Conservation (phyloP, 1,284 basidiomycete species). For the Tilletia setariae region DNA sequence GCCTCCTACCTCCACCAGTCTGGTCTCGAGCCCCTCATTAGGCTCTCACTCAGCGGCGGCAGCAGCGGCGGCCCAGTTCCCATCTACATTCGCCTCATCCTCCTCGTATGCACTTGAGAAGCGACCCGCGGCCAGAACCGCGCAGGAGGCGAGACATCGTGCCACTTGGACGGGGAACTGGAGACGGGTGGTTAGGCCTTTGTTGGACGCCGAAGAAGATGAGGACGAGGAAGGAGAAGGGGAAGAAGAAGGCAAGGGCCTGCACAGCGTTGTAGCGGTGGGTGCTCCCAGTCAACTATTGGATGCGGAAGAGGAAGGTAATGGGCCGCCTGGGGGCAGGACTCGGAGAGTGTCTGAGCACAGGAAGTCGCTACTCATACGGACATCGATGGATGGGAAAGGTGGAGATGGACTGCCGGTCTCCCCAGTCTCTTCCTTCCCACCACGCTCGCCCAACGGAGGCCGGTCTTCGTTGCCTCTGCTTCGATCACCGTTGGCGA, state of each 20-base stretch:
- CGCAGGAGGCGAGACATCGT: slow-evolving; percentile 11
- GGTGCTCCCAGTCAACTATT: not conserved
- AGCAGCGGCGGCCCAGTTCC: not conserved
- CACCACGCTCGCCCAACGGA: not conserved
- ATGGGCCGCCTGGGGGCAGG: not conserved
- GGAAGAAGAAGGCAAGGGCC: not conserved
- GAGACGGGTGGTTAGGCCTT: slow-evolving; percentile 38
- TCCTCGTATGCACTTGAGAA: too few relatives aligned
- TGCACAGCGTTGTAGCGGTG: not conserved
- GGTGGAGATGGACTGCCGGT: not conserved
- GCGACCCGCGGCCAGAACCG: too few relatives aligned
- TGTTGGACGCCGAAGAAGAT: slow-evolving; percentile 19
- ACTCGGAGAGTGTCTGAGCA: not conserved
- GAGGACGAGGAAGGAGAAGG: not conserved
- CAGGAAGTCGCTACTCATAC: not conserved
- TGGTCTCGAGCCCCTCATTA: slow-evolving; percentile 31
- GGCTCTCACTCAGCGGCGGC: not conserved
- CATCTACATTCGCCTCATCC: not conserved
- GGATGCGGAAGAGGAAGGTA: not conserved
- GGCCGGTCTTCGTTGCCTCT: not conserved
- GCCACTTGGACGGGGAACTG: slow-evolving; percentile 41
- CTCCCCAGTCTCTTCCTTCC: not conserved
- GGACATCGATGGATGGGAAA: not conserved
- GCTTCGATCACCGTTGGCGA: not conserved
- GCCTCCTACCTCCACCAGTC: slow-evolving; percentile 19